Conservation (phyloP, 1,139 yeast species). For the Candida sanyaensis region DNA sequence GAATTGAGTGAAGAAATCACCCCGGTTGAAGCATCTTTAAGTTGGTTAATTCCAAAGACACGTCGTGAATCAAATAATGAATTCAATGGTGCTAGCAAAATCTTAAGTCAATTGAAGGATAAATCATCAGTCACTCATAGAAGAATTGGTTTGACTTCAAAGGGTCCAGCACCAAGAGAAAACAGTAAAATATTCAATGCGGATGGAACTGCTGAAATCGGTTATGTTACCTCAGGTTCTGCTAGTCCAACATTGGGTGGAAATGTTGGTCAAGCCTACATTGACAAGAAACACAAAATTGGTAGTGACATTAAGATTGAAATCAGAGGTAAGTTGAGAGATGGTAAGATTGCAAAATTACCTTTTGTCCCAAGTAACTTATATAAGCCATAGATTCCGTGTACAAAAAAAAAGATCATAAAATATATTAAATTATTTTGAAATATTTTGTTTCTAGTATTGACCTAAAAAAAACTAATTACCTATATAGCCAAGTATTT, state of each 20-base stretch:
- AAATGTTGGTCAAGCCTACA: conserved; percentile 90
- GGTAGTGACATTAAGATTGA: conserved; percentile 77
- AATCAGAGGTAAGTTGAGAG: conserved; percentile 81
- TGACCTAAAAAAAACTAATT: too few species aligned
- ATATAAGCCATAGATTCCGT: conserved; percentile 12
- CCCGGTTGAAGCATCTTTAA: conserved; percentile 85
- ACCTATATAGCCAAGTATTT: too few species aligned
- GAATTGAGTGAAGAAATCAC: conserved; percentile 81
- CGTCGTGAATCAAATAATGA: conserved; percentile 56
- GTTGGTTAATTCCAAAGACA: conserved; percentile 86
- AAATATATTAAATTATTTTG: too few species aligned
- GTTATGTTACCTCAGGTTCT: conserved; percentile 85
- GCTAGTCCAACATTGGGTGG: conserved; percentile 86
- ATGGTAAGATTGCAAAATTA: conserved; percentile 72
- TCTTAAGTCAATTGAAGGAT: conserved; percentile 68
- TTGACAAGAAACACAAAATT: conserved; percentile 71
- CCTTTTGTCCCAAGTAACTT: conserved; percentile 65
- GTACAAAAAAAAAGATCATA: too few species aligned
- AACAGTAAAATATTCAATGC: conserved; percentile 66
- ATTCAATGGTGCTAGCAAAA: conserved; percentile 80
- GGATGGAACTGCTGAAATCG: conserved; percentile 56
- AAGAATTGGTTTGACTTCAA: conserved; percentile 72
- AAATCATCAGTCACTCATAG: conserved; percentile 59
- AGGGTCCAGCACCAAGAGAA: conserved; percentile 93
- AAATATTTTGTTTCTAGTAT: too few species aligned